Base-by-base conservation (phyloP, 192 early-diverging fungal species). In the Spizellomyces sp. region DNA sequence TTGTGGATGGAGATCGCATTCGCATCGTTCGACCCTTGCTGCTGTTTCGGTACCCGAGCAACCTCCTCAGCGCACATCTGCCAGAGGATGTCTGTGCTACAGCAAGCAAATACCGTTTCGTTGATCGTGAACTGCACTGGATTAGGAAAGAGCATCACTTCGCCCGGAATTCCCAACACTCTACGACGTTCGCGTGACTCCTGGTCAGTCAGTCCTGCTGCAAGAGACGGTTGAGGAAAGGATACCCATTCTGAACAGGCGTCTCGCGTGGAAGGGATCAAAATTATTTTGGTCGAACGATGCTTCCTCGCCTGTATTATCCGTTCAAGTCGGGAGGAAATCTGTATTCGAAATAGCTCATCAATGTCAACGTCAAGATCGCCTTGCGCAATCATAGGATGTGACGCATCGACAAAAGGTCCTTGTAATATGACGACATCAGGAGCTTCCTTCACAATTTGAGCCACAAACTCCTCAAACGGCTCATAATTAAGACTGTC, bases 211-310 rank as follows among this genome's bases (percentile, higher is more conserved):
- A 81, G 47, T 15, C 61, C 78, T 8, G 82, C 52, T 15, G 67
- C 73, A 55, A 95, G 78, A 14, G 90, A 77, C 12, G 96, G 96
- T 70, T 99, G 96, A 7, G 96, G 96, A 64, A 94, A 91, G 10
- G 87, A 88, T 6, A 84, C 76, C 68, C 88, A 93, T 21, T 90
- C 84, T 19, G 87, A 87, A 66, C 90, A 82, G 2, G 91, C 73
- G 52, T 97, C 96, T 44, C 89, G 80, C 12, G 87, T 76, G 27
- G 91, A 90, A 0, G 96, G 95, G 7, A 96, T 82, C 22, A 97
- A 44, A 48, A 93, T 76, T 22, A 84, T 45, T 21, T 70, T 59
- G 7, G 79, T 55, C 19, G 54, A 15, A 9, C 48, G 46, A 9
- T 12, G 10, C 12, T 27, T 42, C 12, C 59, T n/a, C 0, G 61